Percentiles rank a stretch among this genome's conserved stretches.
These are phyloP conservation scores for Fusarium globosum DNA, from an alignment of 2,329 filamentous ascomycete species.

Conservation along the genomic window DNA sequence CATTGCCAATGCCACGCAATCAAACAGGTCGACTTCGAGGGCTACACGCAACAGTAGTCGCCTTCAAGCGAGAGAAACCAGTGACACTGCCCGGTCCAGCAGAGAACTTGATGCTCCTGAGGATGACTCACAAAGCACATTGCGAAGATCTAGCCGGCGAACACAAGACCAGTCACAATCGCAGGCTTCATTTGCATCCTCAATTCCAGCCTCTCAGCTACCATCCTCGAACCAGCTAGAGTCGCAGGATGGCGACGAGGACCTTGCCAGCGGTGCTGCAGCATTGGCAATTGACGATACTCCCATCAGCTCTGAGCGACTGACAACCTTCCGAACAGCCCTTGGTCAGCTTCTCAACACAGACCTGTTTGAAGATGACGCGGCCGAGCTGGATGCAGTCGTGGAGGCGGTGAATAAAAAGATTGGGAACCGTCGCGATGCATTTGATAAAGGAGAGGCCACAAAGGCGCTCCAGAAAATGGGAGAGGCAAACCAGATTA, in stretches of 20 bases:
- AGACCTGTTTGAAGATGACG: conserved; percentile 87
- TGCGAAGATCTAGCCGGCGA: conserved; percentile 56
- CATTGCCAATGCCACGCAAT: conserved; percentile 62
- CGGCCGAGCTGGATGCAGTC: conserved; percentile 78
- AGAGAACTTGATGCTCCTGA: conserved; percentile 59
- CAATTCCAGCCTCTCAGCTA: conserved; percentile 79
- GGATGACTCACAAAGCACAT: conserved; percentile 46
- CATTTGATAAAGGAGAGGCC: conserved; percentile 79
- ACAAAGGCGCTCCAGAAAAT: conserved; percentile 81
- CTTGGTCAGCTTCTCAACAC: conserved; percentile 87
- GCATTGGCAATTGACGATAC: conserved; percentile 55
- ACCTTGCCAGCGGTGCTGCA: conserved; percentile 56
- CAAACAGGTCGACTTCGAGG: conserved; percentile 41
- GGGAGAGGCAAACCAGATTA: conserved; percentile 88
- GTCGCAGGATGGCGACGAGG: conserved; percentile 56
- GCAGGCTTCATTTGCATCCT: conserved; percentile 79
- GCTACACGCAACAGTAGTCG: conserved; percentile 46
- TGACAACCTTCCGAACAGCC: conserved; percentile 80
- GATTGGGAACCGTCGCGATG: conserved; percentile 65
- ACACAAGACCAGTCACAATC: conserved; percentile 55
- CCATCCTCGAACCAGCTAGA: conserved; percentile 57
- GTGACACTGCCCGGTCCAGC: conserved; percentile 39
- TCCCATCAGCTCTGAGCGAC: conserved; percentile 69
- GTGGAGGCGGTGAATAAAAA: conserved; percentile 82
- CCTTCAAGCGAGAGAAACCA: conserved; percentile 39